Evolutionary conservation across 1,284 basidiomycete genomes (phyloP), one percentile per base, ranked within the genome.

Genomic region (Rhizoctonia solani): DNA sequence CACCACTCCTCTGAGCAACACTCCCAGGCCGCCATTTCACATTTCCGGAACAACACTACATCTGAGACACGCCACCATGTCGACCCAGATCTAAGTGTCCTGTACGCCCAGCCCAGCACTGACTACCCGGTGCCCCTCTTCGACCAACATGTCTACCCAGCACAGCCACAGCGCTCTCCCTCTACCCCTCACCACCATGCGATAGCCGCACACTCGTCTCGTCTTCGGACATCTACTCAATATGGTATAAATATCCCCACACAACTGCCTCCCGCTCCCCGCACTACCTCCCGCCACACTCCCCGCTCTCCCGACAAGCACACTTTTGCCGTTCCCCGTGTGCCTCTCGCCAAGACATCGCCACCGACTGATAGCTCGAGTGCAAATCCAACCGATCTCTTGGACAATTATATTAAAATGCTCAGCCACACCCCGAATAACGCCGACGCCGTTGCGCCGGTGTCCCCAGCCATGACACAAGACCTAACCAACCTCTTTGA

Each of bases 61-160:
- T 5, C 41, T 30, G 55, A 59, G 42, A 59, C 55, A 25, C 55
- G 55, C 55, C 55, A 59, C 42, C 55, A 59, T 59, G 55, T 59
- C 55, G 55, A 59, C n/a, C 55, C 55, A 59, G 55, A 59, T 59
- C 55, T 59, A 32, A 59, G 55, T 30, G 55, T 27, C 42, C 42
- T 59, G n/a, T 59, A 59, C 55, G 39, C 55, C 44, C 41, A 41
- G 27, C 41, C 19, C 16, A 25, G 49, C 25, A 23, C 49, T 19
- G 23, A 32, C 41, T 11, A 32, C n/a, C 32, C 8, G 6, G 29
- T 39, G 30, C 39, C 21, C 9, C 42, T 30, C 32, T 46, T 47
- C 55, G 37, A 56, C 4, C 27, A 46, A 6, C 25, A 29, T n/a
- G 32, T 5, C 41, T 56, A 25, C 25, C 32, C 34, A 14, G n/a